phyloP scores from a whole-genome alignment of 2,329 filamentous ascomycete genomes.

The Calonectria hawksworthii region DNA sequence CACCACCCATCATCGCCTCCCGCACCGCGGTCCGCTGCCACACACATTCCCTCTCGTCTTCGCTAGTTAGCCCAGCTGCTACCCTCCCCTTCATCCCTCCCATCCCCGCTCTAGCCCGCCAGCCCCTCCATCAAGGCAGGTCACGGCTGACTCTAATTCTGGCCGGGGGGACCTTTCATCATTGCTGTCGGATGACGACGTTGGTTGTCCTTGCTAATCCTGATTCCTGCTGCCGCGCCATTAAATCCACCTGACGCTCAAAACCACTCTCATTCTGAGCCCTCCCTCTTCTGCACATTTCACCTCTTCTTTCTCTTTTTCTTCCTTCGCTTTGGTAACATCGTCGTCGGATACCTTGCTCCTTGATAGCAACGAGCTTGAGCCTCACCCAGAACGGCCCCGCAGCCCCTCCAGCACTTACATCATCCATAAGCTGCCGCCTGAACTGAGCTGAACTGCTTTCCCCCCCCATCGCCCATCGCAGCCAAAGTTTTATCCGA shows the following conservation, averaged over 20 bases:
- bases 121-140: slow-evolving; percentile 44
- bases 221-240: slow-evolving; percentile 45
- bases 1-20: slow-evolving; percentile 34
- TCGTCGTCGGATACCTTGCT: slow-evolving; percentile 35
- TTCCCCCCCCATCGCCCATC: slow-evolving; percentile 11
- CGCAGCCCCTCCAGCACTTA: slow-evolving; percentile 12
- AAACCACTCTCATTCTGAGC: slow-evolving; percentile 27
- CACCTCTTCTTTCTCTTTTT: slow-evolving; percentile 22
- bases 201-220: slow-evolving; percentile 43
- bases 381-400: slow-evolving; percentile 32
- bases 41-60: slow-evolving; percentile 18
- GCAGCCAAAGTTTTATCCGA: slow-evolving; percentile 19
- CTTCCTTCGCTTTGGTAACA: slow-evolving; percentile 25
- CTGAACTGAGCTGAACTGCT: neutral
- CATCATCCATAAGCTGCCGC: slow-evolving; percentile 16
- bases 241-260: slow-evolving; percentile 47
- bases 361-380: slow-evolving; percentile 30
- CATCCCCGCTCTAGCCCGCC: slow-evolving; percentile 43
- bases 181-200: slow-evolving; percentile 48
- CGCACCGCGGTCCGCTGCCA: slow-evolving; percentile 44
- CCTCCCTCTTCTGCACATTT: slow-evolving; percentile 15
- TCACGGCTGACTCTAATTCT: slow-evolving; percentile 46
- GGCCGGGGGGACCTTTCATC: slow-evolving; percentile 44
- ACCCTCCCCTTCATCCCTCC: slow-evolving; percentile 15
- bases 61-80: slow-evolving; percentile 23